Evolutionary conservation across 2,329 filamentous ascomycete species (phyloP), one percentile per base, ranked within the genome.

Genomic region (Aspergillus japonicus): DNA sequence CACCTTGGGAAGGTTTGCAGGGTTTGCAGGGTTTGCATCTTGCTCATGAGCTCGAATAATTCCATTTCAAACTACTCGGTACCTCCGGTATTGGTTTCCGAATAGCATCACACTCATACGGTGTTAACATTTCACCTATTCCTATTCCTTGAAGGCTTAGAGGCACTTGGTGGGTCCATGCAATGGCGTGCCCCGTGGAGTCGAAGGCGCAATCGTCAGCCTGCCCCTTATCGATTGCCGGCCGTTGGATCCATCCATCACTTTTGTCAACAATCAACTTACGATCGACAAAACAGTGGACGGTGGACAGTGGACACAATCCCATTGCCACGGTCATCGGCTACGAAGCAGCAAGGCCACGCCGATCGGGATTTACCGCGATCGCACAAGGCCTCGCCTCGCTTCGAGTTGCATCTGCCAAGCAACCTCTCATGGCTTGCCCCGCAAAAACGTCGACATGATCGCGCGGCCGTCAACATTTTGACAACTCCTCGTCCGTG

Each of bases 151-250:
- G 26, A 12, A 14, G 33, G 23, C 23, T 23, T 23, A 2, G 3
- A 23, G 26, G 29, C 49, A 51, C 47, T 14, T n/a, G 21, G 53
- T 63, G 59, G 62, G 57, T 35, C 61, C n/a, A 6, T 35, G 39
- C 54, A 47, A 67, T 67, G 65, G 63, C 65, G 65, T 65, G 60
- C 63, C 56, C 42, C 39, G 61, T 62, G 63, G 64, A 58, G 61
- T 50, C 19, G 35, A 55, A 62, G 54, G 56, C 65, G 65, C 61
- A 63, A 67, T 64, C 57, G 51, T 31, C 26, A 42, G 49, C 35
- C 12, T 44, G 21, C 19, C 16, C 39, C 39, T 44, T 31, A 47
- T 57, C 55, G 24, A 31, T 39, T 33, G 47, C 29, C 47, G 16
- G 7, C 21, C 23, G 26, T 29, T 47, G 31, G 7, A 35, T 39